These are phyloP conservation scores for Bipolaris sorokiniana DNA, from an alignment of 2,329 filamentous ascomycete genomes.

Conservation along the genomic window DNA sequence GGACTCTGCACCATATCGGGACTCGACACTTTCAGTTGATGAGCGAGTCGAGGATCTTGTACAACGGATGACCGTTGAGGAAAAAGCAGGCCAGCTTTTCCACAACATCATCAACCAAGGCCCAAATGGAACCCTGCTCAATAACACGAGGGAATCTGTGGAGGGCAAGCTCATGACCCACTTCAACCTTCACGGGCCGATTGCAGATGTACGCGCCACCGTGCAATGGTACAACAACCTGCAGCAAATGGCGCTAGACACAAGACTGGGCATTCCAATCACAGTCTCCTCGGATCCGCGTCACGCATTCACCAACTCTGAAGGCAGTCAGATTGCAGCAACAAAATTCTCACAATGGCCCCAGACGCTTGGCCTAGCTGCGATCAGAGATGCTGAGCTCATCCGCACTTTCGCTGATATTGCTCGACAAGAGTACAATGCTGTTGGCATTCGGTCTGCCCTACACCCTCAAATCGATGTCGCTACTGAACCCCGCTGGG, in stretches of 20 bases:
- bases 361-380: conserved; percentile 58
- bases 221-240: conserved; percentile 53
- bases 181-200: conserved; percentile 56
- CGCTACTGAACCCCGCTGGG: conserved; percentile 60
- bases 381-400: conserved; percentile 53
- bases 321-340: conserved; percentile 53
- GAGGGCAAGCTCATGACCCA: conserved; percentile 52
- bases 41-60: conserved; percentile 56
- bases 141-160: conserved; percentile 44
- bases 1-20: conserved; percentile 39
- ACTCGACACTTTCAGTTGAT: conserved; percentile 52
- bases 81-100: conserved; percentile 59
- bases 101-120: conserved; percentile 48
- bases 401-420: conserved; percentile 58
- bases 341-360: conserved; percentile 60
- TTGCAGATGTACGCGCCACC: conserved; percentile 47
- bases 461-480: conserved; percentile 61
- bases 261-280: conserved; percentile 57
- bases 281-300: conserved; percentile 58
- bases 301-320: conserved; percentile 54
- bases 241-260: conserved; percentile 54
- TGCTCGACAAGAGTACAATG: conserved; percentile 56
- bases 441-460: conserved; percentile 53
- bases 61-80: conserved; percentile 55
- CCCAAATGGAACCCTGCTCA: conserved; percentile 42